These are phyloP conservation scores for Sphagnum contortum DNA, from an alignment of 225 moss, liverwort and hornwort species.

Conservation along the genomic window DNA sequence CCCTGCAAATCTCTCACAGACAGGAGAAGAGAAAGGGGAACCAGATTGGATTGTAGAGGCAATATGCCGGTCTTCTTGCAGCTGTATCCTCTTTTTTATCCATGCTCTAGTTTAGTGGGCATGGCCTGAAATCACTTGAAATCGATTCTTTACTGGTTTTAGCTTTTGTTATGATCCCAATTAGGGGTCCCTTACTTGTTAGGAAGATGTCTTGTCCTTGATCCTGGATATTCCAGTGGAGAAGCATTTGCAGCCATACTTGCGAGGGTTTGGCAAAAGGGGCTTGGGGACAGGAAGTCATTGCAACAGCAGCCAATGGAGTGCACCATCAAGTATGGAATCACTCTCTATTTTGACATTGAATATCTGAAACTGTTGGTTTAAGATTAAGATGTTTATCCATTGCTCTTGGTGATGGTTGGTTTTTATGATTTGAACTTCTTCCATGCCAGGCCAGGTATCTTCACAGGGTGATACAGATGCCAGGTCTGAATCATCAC, in stretches of 20 bases:
- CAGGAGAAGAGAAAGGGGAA: conserved; percentile 13
- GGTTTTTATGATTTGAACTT: no score
- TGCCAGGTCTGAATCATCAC: conserved; percentile 13
- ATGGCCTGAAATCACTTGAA: no score
- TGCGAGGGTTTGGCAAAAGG: conserved; percentile 15
- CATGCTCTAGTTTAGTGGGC: no score
- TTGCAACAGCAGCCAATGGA: conserved; percentile 16
- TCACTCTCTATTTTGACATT: conserved; percentile 3
- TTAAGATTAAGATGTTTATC: no score
- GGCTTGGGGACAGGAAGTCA: conserved; percentile 2
- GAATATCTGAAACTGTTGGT: no score
- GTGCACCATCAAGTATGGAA: conserved; percentile 16
- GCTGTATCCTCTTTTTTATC: conserved; percentile 27
- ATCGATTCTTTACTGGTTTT: no score
- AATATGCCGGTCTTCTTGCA: conserved; percentile 32
- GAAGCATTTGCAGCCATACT: conserved; percentile 29
- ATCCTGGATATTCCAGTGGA: conserved; percentile 11
- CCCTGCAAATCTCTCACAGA: conserved; percentile 9
- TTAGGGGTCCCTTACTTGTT: no score
- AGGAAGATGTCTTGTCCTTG: no score
- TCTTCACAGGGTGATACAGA: conserved; percentile 3
- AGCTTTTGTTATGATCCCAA: no score
- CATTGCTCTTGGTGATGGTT: no score
- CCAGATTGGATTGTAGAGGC: conserved; percentile 41
- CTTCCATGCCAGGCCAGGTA: neutral